A percentile compares a stretch with the other conserved stretches of the same genome.
Conservation (phyloP, 1,284 basidiomycete species). For the Trametes polyzona region DNA sequence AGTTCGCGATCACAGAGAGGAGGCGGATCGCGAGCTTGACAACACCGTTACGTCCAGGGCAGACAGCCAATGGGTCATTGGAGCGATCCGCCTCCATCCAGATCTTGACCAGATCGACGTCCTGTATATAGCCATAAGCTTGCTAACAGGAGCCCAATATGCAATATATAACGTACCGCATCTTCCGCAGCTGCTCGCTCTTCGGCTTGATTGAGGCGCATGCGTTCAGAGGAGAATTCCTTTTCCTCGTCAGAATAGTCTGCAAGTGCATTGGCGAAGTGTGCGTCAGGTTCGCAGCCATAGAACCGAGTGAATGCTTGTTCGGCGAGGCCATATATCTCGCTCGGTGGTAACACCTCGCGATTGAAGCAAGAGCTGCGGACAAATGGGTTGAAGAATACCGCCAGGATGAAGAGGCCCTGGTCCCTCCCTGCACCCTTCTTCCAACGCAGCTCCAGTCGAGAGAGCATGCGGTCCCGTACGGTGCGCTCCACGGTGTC, state of each 20-base stretch:
- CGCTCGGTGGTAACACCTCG: neutral
- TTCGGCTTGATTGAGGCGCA: neutral
- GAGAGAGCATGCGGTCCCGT: neutral
- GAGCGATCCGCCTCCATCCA: constrained; percentile 1
- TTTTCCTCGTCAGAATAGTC: neutral
- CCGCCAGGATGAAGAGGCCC: constrained; percentile 5
- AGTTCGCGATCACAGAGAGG: constrained; percentile 30
- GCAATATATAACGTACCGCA: neutral
- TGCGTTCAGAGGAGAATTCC: neutral
- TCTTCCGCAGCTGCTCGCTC: neutral
- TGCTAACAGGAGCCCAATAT: neutral
- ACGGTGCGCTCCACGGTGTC: neutral
- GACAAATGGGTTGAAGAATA: constrained; percentile 8
- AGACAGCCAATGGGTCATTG: neutral
- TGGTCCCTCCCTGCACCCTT: constrained; percentile 4
- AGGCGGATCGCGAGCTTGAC: constrained; percentile 24
- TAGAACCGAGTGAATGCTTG: neutral
- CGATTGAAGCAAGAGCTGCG: constrained; percentile 5
- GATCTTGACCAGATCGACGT: constrained; percentile 1
- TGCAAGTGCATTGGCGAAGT: neutral
- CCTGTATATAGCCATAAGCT: neutral
- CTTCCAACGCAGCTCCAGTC: constrained; percentile 1
- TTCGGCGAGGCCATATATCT: neutral
- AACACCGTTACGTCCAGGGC: constrained; percentile 17
- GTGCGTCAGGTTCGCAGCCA: neutral